These are phyloP conservation scores for Persicaria tinctoria DNA, from an alignment of 148 eudicot species.

Conservation along the genomic window DNA sequence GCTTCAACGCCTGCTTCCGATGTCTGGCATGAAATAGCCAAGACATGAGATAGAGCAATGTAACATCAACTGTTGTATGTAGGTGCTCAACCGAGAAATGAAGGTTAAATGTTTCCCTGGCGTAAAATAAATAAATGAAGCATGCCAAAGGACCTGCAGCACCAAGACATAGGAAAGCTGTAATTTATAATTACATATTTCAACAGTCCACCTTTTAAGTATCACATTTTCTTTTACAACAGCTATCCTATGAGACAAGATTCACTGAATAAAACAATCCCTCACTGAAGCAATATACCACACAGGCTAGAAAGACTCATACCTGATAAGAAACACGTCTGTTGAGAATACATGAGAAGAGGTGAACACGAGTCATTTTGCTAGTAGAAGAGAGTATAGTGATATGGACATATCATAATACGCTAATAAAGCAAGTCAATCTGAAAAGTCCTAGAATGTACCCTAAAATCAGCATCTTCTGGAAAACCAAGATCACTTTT, in stretches of 20 bases:
- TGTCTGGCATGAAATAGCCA: conserved; percentile 26
- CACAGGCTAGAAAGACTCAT: too few species aligned
- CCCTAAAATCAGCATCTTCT: conserved; percentile 29
- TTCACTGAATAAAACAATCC: too few species aligned
- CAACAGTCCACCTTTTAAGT: too few species aligned
- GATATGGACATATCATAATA: neutral
- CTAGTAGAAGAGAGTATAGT: neutral
- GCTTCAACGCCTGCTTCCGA: conserved; percentile 47
- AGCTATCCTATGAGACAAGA: too few species aligned
- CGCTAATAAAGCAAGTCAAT: neutral
- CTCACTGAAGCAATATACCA: too few species aligned
- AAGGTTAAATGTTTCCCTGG: neutral
- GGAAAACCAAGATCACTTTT: conserved; percentile 12
- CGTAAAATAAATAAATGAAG: neutral
- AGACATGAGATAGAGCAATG: neutral
- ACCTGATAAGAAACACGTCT: too few species aligned
- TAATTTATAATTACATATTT: too few species aligned
- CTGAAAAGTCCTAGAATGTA: conserved; percentile 13
- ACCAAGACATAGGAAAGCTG: too few species aligned
- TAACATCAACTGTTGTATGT: neutral
- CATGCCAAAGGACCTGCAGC: too few species aligned
- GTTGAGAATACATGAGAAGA: too few species aligned
- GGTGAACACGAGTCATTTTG: neutral
- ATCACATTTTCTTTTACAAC: too few species aligned
- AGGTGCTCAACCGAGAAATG: neutral